phyloP scores from a whole-genome alignment of 441 rosid genomes.

The Euphorbia schlechtendalii region DNA sequence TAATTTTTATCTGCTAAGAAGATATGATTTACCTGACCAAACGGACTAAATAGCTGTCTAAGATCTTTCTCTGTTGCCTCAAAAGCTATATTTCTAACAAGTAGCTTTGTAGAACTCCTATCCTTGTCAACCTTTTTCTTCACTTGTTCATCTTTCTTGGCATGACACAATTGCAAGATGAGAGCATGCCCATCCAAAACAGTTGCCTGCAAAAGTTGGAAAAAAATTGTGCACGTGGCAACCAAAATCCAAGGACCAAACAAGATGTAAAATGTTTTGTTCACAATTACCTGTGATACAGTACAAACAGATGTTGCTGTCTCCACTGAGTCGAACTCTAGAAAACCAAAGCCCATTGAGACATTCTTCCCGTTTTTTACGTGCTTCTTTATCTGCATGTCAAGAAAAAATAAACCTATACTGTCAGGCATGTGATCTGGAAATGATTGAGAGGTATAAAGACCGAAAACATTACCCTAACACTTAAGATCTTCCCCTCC shows the following conservation, averaged over 20 bases:
- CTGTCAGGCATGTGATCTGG: constrained; percentile 12
- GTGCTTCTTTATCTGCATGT: constrained; percentile 70
- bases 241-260: constrained; percentile 8
- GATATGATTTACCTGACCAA: constrained; percentile 59
- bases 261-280: neutral
- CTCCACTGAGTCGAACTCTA: constrained; percentile 80
- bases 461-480: constrained; percentile 48
- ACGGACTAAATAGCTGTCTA: constrained; percentile 79
- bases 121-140: constrained; percentile 50
- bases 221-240: neutral
- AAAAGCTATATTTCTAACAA: constrained; percentile 80
- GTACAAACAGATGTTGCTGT: constrained; percentile 56
- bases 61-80: constrained; percentile 91
- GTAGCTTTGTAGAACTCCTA: constrained; percentile 64
- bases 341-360: constrained; percentile 88
- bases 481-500: constrained; percentile 66
- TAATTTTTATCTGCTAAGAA: neutral
- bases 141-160: constrained; percentile 53
- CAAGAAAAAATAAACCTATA: constrained; percentile 8
- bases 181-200: constrained; percentile 87
- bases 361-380: constrained; percentile 68
- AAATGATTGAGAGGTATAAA: neutral
- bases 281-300: constrained; percentile 60
- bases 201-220: constrained; percentile 49
- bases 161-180: constrained; percentile 64